Evolutionary conservation across 1,284 basidiomycete species (phyloP), one percentile per base, ranked within the genome.

Genomic region (Boletus nobilissimus): DNA sequence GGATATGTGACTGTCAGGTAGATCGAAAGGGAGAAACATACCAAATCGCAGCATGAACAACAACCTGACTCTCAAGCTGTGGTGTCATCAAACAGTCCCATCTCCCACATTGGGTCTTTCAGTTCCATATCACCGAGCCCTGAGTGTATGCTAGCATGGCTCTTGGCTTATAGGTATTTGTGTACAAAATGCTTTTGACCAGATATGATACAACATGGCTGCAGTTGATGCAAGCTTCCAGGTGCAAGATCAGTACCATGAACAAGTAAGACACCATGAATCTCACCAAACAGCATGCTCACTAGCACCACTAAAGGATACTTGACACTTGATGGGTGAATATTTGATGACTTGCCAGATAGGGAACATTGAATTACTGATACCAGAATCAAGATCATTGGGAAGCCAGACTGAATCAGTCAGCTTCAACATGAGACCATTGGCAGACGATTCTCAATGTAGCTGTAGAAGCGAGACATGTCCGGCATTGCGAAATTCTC

Each of bases 381-480:
- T 72, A 18, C 80, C 80, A 34, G 73, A 65, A 34, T 86, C 79
- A 32, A 86, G 48, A 62, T 84, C 83, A 19, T 79, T 80, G 11
- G 83, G 82, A 6, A 81, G 73, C 84, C 84, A 86, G n/a, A 80
- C 74, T n/a, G 80, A 65, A 36, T 84, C 81, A 5, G 76, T 80
- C 18, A 83, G 79, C 34, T 77, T 40, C 57, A 85, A 64, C 2
- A 57, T 40, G 6, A 84, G 84, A 54, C 85, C 84, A 24, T n/a
- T 38, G 4, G 64, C 69, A 32, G 34, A 24, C 6, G 85, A 84
- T 72, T 84, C 84, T 39, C 80, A 76, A 34, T 82, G 76, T 84
- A 84, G 85, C 83, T 84, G 85, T 32, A 85, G 36, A 1, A 84
- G 66, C 1, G 84, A 79, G 36, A 78, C 79, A 11, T 85, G 82